phyloP scores from a whole-genome alignment of 129 eudicot genomes.

The Ambrosia artemisiifolia region DNA sequence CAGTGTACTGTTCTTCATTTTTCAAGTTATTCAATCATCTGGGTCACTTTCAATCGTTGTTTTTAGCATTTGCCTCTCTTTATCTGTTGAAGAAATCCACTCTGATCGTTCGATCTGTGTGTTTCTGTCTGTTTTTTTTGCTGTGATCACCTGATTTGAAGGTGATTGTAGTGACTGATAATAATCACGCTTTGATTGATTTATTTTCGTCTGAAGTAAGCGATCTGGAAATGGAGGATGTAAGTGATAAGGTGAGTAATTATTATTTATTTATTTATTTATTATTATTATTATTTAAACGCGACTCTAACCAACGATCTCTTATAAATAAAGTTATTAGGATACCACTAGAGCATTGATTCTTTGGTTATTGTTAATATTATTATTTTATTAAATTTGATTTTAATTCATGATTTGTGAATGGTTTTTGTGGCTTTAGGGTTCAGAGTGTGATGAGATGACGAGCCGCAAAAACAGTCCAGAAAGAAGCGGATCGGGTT shows the following conservation, averaged over 20 bases:
- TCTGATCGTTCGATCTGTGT: neutral
- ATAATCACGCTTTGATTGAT: neutral
- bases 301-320: no score
- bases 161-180: conserved; percentile 1
- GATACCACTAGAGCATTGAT: no score
- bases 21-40: conserved; percentile 3
- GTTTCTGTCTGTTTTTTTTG: no score
- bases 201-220: neutral
- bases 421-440: conserved; percentile 30
- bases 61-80: neutral
- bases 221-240: conserved; percentile 58
- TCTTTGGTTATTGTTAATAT: neutral
- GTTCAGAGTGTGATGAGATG: conserved; percentile 56
- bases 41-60: neutral
- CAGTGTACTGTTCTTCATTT: neutral
- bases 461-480: conserved; percentile 44
- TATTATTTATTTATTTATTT: no score
- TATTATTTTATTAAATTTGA: conserved; percentile 7
- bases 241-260: conserved; percentile 74
- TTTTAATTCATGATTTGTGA: neutral
- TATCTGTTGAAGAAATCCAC: neutral
- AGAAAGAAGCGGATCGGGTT: conserved; percentile 45
- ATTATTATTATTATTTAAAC: neutral
- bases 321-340: no score
- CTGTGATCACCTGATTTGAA: conserved; percentile 6